phyloP scores from a whole-genome alignment of 352 stramenopile species.

The Bremia lactucae region DNA sequence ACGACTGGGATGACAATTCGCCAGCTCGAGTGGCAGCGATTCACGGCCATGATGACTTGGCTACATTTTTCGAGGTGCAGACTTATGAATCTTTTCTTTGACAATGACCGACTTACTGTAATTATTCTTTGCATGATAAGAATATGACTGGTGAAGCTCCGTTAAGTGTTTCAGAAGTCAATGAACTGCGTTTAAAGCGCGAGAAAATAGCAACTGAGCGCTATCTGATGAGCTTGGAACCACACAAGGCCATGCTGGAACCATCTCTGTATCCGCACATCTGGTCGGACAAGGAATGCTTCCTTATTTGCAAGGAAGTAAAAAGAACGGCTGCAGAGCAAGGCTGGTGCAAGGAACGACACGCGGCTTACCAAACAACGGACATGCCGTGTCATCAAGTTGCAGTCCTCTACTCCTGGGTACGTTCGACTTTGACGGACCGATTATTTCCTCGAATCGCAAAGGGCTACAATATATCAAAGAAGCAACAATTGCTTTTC shows the following conservation, averaged over 20 bases:
- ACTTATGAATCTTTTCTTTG: not conserved
- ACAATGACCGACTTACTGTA: slow-evolving; percentile 1
- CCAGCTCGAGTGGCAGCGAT: slow-evolving; percentile 37
- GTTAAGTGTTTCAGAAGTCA: slow-evolving; percentile 13
- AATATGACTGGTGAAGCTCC: slow-evolving; percentile 8
- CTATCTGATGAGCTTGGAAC: slow-evolving; percentile 43
- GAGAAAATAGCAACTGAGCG: slow-evolving; percentile 34
- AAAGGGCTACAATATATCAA: slow-evolving; percentile 29
- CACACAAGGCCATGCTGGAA: slow-evolving; percentile 28
- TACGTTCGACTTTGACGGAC: slow-evolving; percentile 31
- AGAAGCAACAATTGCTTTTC: slow-evolving; percentile 47
- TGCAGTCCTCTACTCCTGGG: slow-evolving; percentile 50
- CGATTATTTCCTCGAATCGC: slow-evolving; percentile 55
- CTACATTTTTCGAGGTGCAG: slow-evolving; percentile 26
- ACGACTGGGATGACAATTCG: slow-evolving; percentile 60
- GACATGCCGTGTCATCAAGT: slow-evolving; percentile 75
- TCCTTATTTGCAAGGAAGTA: slow-evolving; percentile 29
- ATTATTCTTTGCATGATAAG: slow-evolving; percentile 6
- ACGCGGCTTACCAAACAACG: slow-evolving; percentile 75
- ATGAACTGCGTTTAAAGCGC: slow-evolving; percentile 19
- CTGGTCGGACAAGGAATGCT: slow-evolving; percentile 43
- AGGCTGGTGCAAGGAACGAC: slow-evolving; percentile 71
- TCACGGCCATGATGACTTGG: slow-evolving; percentile 27
- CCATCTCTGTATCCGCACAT: slow-evolving; percentile 34
- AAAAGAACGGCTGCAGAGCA: slow-evolving; percentile 23